phyloP scores from a whole-genome alignment of 345 rosid genomes.

The Hibiscus syriacus region DNA sequence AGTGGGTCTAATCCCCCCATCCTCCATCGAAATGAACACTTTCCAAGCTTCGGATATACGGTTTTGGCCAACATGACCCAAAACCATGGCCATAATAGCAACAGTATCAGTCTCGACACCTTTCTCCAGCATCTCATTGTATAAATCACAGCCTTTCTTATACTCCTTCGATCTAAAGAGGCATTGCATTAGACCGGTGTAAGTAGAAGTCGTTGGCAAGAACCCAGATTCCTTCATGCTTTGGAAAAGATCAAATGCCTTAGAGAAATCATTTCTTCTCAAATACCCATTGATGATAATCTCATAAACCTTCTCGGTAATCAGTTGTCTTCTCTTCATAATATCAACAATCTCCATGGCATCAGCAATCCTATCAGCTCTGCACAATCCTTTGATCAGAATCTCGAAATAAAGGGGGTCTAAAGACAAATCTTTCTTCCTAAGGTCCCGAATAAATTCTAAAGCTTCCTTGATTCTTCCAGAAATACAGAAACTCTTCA shows the following conservation, averaged over 20 bases:
- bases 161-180: conserved; percentile 48
- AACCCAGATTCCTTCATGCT: conserved; percentile 45
- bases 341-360: conserved; percentile 67
- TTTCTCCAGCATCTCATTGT: conserved; percentile 54
- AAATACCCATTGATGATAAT: conserved; percentile 53
- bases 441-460: conserved; percentile 53
- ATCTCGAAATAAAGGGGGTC: conserved; percentile 48
- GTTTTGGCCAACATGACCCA: conserved; percentile 55
- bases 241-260: conserved; percentile 52
- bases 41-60: conserved; percentile 64
- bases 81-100: conserved; percentile 55
- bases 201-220: conserved; percentile 42
- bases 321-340: conserved; percentile 50
- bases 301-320: conserved; percentile 42
- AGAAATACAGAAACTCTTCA: conserved; percentile 60
- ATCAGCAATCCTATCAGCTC: conserved; percentile 55
- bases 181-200: conserved; percentile 60
- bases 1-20: conserved; percentile 43
- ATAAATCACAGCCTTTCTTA: conserved; percentile 46
- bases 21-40: conserved; percentile 46
- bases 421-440: conserved; percentile 36
- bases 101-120: conserved; percentile 51
- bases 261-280: conserved; percentile 41
- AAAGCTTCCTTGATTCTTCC: conserved; percentile 72
- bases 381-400: conserved; percentile 66